Evolutionary conservation across 2,329 filamentous ascomycete genomes (phyloP).

Genomic region (Beauveria sp.): DNA sequence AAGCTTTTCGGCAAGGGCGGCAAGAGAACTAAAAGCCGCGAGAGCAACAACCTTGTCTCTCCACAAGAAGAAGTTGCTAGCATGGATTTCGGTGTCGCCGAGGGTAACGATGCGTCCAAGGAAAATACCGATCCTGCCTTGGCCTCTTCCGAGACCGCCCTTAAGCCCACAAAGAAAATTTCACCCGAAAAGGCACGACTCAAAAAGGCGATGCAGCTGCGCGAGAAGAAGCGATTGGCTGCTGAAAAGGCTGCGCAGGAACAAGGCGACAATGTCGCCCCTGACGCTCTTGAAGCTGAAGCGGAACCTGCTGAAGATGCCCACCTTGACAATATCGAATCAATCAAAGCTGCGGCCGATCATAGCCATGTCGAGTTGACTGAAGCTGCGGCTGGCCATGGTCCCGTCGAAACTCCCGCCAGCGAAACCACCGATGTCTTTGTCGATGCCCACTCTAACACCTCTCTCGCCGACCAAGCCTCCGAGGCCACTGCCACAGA

Average conservation of each 20-base stretch:
- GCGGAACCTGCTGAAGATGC: constrained; percentile 12
- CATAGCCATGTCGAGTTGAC: neutral
- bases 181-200: constrained; percentile 85
- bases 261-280: constrained; percentile 18
- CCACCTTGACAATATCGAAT: neutral
- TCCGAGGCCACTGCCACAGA: constrained; percentile 44
- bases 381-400: constrained; percentile 21
- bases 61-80: constrained; percentile 30
- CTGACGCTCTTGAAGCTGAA: constrained; percentile 14
- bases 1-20: constrained; percentile 57
- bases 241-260: constrained; percentile 17
- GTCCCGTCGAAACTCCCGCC: constrained; percentile 45
- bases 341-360: neutral
- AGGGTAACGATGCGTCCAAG: constrained; percentile 11
- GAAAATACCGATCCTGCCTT: constrained; percentile 11
- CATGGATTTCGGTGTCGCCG: constrained; percentile 26
- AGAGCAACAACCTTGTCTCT: constrained; percentile 19
- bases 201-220: constrained; percentile 87
- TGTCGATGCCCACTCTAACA: constrained; percentile 36
- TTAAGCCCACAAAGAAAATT: constrained; percentile 48
- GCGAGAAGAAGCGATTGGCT: constrained; percentile 61
- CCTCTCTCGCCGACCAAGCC: constrained; percentile 36
- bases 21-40: constrained; percentile 35
- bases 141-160: constrained; percentile 25
- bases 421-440: constrained; percentile 13